Percentiles rank a stretch among this genome's conserved stretches.
Conservation (phyloP, 2,329 filamentous ascomycete species). For the Plenodomus biglobosus region DNA sequence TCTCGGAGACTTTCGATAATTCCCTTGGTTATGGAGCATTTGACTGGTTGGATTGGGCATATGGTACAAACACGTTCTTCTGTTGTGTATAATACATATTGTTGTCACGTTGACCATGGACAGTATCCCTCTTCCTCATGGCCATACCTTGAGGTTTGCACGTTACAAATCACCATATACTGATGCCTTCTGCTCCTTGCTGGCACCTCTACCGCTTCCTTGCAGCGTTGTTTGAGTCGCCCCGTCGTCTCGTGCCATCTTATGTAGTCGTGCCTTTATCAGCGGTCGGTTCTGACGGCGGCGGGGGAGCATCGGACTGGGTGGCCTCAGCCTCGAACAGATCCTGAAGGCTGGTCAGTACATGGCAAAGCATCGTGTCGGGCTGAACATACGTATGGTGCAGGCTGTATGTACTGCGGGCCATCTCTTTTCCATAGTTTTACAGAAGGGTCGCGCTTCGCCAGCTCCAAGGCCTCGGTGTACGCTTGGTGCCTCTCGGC, state of each 20-base stretch:
- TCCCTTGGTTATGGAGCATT: not conserved
- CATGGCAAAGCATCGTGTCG: too few relatives aligned
- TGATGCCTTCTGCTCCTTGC: too few relatives aligned
- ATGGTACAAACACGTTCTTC: not conserved
- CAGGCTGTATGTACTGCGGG: slow-evolving; percentile 25
- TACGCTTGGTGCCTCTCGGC: slow-evolving; percentile 89
- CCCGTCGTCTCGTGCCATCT: not conserved
- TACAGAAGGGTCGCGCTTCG: slow-evolving; percentile 52
- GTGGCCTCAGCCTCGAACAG: slow-evolving; percentile 20
- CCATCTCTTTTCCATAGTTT: slow-evolving; percentile 29
- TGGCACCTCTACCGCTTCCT: too few relatives aligned
- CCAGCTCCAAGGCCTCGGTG: slow-evolving; percentile 71
- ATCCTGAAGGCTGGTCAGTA: slow-evolving; percentile 20
- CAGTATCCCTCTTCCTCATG: too few relatives aligned
- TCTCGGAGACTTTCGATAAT: not conserved
- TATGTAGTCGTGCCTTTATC: not conserved
- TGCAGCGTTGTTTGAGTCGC: not conserved
- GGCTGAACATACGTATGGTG: slow-evolving; percentile 25
- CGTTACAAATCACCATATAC: too few relatives aligned
- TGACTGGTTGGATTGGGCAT: not conserved
- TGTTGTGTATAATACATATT: not conserved
- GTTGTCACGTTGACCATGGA: not conserved
- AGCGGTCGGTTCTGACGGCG: not conserved
- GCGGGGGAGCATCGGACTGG: not conserved
- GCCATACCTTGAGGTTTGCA: too few relatives aligned